Evolutionary conservation across 2,329 filamentous ascomycete species (phyloP).

Genomic region (Xylariaceae sp.): DNA sequence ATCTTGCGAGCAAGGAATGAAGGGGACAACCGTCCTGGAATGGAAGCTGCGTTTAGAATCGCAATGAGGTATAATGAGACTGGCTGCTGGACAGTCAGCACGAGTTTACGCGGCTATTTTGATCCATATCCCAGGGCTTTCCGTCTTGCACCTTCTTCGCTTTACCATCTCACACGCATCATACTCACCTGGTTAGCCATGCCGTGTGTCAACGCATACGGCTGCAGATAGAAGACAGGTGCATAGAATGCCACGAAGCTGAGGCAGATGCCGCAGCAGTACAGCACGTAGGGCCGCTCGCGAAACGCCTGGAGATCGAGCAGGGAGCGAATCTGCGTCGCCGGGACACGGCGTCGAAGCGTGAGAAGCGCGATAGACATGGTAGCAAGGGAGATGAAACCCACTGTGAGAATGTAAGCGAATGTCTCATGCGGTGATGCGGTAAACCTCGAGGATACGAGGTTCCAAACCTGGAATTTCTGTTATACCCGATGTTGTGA

Average conservation of each 20-base stretch:
- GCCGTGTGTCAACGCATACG: slow-evolving; percentile 35
- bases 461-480: too few relatives aligned
- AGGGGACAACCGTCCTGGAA: slow-evolving; percentile 4
- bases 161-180: too few relatives aligned
- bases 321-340: slow-evolving; percentile 15
- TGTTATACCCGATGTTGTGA: too few relatives aligned
- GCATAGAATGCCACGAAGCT: slow-evolving; percentile 33
- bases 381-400: slow-evolving; percentile 7
- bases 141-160: too few relatives aligned
- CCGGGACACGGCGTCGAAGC: slow-evolving; percentile 20
- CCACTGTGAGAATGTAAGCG: slow-evolving; percentile 5
- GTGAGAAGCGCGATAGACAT: slow-evolving; percentile 26
- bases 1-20: too few relatives aligned
- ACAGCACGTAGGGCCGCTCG: slow-evolving; percentile 29
- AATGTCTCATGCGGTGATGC: slow-evolving; percentile 13
- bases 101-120: slow-evolving; percentile 9
- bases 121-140: too few relatives aligned
- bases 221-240: slow-evolving; percentile 42
- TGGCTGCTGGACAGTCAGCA: neutral
- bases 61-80: slow-evolving; percentile 11
- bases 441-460: too few relatives aligned
- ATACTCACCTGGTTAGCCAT: slow-evolving; percentile 19
- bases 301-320: slow-evolving; percentile 27
- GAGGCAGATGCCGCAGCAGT: slow-evolving; percentile 29
- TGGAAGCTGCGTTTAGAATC: slow-evolving; percentile 14